These are phyloP conservation scores for Verticillium nonalfalfae DNA, from an alignment of 2,329 filamentous ascomycete species.

Conservation along the genomic window DNA sequence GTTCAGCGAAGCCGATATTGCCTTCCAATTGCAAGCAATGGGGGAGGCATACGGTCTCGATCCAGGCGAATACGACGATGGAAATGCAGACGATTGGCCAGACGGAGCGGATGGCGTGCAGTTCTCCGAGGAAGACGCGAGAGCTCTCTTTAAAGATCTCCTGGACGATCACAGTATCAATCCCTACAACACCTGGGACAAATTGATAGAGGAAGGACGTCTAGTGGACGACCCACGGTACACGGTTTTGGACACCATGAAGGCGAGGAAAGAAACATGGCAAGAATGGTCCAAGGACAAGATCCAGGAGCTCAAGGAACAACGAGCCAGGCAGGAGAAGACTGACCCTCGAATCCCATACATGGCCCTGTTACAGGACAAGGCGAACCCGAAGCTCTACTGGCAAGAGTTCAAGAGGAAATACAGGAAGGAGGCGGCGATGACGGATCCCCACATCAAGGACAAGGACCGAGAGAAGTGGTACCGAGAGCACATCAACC, in stretches of 20 bases:
- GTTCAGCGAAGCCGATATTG: constrained; percentile 92
- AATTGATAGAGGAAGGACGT: constrained; percentile 72
- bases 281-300: constrained; percentile 75
- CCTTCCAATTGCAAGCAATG: constrained; percentile 85
- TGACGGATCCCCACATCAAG: constrained; percentile 65
- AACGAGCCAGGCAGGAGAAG: constrained; percentile 69
- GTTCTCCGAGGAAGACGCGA: constrained; percentile 70
- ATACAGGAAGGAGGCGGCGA: constrained; percentile 71
- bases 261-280: constrained; percentile 74
- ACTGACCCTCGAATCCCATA: constrained; percentile 80
- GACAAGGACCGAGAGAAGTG: constrained; percentile 77
- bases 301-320: constrained; percentile 66
- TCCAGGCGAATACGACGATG: constrained; percentile 68
- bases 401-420: constrained; percentile 97
- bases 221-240: constrained; percentile 85
- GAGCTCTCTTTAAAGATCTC: constrained; percentile 75
- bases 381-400: constrained; percentile 86
- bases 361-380: constrained; percentile 70
- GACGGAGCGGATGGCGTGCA: constrained; percentile 66
- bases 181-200: constrained; percentile 90
- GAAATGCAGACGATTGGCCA: constrained; percentile 53
- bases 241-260: constrained; percentile 75
- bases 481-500: constrained; percentile 67
- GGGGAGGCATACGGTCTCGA: constrained; percentile 77
- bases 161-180: constrained; percentile 77